phyloP scores from a whole-genome alignment of 768 basidiomycete species.

The Boletales sp. region DNA sequence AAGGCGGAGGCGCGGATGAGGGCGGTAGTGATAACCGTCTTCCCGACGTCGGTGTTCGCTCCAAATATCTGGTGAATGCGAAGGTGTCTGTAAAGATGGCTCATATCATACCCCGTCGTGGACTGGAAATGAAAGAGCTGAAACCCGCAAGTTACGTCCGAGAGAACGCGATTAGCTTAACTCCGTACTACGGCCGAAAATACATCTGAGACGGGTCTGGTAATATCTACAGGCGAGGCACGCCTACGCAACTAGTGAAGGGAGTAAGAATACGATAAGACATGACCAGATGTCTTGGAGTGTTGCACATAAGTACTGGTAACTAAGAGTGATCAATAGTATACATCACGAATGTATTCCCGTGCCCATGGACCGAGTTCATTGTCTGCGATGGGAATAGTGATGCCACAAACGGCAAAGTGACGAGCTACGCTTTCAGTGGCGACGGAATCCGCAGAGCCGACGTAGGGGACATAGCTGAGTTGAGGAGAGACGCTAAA shows the following conservation, averaged over 20 bases:
- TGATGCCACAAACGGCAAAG: constrained; percentile 41
- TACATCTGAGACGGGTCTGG: not conserved
- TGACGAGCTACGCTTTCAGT: constrained; percentile 37
- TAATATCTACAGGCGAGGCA: constrained; percentile 6
- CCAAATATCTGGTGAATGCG: constrained; percentile 91
- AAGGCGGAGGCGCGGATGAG: constrained; percentile 76
- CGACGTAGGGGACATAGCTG: constrained; percentile 30
- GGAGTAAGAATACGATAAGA: constrained; percentile 19
- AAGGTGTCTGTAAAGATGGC: constrained; percentile 80
- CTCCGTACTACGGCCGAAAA: constrained; percentile 18
- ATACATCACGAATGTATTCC: constrained; percentile 31
- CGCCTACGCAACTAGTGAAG: not conserved
- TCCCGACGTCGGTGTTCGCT: constrained; percentile 95
- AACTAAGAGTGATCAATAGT: constrained; percentile 17
- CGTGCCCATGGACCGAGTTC: constrained; percentile 40
- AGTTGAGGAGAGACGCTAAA: constrained; percentile 34
- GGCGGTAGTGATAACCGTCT: constrained; percentile 86
- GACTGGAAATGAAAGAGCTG: not conserved
- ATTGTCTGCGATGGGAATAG: constrained; percentile 31
- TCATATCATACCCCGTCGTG: constrained; percentile 44
- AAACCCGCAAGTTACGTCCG: too few relatives aligned
- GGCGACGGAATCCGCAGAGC: constrained; percentile 26
- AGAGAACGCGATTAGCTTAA: constrained; percentile 6
- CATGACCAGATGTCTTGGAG: constrained; percentile 25
- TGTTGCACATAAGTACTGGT: constrained; percentile 17